These are phyloP conservation scores for Yarrowia sp. DNA, from an alignment of 805 yeast species.

Conservation along the genomic window DNA sequence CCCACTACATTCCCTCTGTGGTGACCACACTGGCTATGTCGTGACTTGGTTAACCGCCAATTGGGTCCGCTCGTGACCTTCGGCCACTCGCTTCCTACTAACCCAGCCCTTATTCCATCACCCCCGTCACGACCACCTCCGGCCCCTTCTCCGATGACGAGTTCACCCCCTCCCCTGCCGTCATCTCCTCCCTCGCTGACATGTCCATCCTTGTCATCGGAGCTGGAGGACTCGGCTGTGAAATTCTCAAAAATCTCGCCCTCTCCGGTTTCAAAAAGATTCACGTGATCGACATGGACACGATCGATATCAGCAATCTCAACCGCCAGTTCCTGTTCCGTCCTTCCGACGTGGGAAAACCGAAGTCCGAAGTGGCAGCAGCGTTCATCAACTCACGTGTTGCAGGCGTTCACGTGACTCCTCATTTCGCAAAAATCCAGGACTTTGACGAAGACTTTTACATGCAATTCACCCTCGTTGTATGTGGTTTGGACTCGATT, in stretches of 20 bases:
- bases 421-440: slow-evolving; percentile 66
- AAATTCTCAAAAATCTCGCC: slow-evolving; percentile 68
- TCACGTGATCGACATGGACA: slow-evolving; percentile 78
- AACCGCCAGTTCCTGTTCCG: slow-evolving; percentile 75
- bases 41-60: too few species aligned
- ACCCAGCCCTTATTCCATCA: background rate
- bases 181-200: slow-evolving; percentile 22
- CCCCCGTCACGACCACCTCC: background rate
- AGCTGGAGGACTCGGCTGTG: slow-evolving; percentile 85
- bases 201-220: slow-evolving; percentile 48
- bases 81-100: background rate
- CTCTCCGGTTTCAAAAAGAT: slow-evolving; percentile 64
- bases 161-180: slow-evolving; percentile 40
- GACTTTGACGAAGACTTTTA: slow-evolving; percentile 63
- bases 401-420: slow-evolving; percentile 46
- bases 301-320: slow-evolving; percentile 71
- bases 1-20: too few species aligned
- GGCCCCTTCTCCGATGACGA: slow-evolving; percentile 43
- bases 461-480: slow-evolving; percentile 62
- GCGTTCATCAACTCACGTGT: slow-evolving; percentile 50
- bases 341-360: slow-evolving; percentile 55
- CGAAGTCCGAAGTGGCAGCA: slow-evolving; percentile 69
- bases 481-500: slow-evolving; percentile 86
- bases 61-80: too few species aligned
- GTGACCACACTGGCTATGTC: too few species aligned